Evolutionary conservation across 352 stramenopile species (phyloP).

Genomic region (Globisporangium parvum): DNA sequence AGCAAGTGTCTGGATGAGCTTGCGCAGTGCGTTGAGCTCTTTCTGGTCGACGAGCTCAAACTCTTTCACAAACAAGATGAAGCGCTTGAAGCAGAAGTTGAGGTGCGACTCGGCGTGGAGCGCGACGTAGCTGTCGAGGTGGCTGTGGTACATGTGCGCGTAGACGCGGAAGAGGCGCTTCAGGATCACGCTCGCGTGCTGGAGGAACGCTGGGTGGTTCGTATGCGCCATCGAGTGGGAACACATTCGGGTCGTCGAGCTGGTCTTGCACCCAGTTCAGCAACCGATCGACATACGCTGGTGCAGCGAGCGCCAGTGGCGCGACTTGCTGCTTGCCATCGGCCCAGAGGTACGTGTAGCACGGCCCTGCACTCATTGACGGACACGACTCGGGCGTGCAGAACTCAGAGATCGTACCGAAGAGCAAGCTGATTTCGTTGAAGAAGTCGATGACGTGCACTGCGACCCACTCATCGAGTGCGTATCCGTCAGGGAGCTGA

Average conservation of each 20-base stretch:
- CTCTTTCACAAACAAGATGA: slow-evolving; percentile 93
- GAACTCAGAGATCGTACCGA: slow-evolving; percentile 84
- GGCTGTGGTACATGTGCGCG: slow-evolving; percentile 95
- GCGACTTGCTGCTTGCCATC: slow-evolving; percentile 48
- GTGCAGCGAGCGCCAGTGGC: slow-evolving; percentile 50
- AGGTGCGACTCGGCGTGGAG: slow-evolving; percentile 92
- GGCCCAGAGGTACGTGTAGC: slow-evolving; percentile 88
- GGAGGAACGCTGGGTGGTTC: slow-evolving; percentile 40
- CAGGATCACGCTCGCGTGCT: slow-evolving; percentile 79
- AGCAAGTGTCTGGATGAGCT: slow-evolving; percentile 75
- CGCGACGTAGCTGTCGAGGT: slow-evolving; percentile 88
- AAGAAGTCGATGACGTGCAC: slow-evolving; percentile 90
- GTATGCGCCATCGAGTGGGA: slow-evolving; percentile 30
- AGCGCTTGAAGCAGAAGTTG: slow-evolving; percentile 97
- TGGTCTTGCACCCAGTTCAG: slow-evolving; percentile 85
- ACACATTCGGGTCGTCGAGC: slow-evolving; percentile 67
- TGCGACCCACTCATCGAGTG: slow-evolving; percentile 61
- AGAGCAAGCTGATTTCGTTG: slow-evolving; percentile 91
- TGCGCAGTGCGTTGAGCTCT: slow-evolving; percentile 92
- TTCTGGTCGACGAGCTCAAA: slow-evolving; percentile 92
- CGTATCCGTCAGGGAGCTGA: slow-evolving; percentile 53
- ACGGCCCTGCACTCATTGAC: slow-evolving; percentile 66
- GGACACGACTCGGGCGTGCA: slow-evolving; percentile 59
- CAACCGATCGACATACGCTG: slow-evolving; percentile 82
- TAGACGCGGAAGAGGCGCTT: slow-evolving; percentile 96